Percentiles rank a stretch among this genome's conserved stretches.
phyloP scores from a whole-genome alignment of 2,329 filamentous ascomycete genomes.

The Grosmannia serpens region DNA sequence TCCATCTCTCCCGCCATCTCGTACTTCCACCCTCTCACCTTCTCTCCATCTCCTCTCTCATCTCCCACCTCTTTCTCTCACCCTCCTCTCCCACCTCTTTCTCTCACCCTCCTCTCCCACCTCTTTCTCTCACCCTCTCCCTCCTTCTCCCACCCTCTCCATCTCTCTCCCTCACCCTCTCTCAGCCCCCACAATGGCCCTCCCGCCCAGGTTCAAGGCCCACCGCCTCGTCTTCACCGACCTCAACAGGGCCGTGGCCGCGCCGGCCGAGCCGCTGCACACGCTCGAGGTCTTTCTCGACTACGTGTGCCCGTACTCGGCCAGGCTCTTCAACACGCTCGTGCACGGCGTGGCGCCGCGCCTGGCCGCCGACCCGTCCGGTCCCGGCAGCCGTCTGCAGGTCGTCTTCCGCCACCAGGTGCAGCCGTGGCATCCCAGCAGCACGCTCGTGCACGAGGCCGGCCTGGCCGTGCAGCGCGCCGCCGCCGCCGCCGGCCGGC shows the following conservation, averaged over 20 bases:
- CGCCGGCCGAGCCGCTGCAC: conserved; percentile 36
- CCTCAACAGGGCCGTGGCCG: conserved; percentile 20
- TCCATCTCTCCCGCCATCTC: too few species aligned
- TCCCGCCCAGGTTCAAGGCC: conserved; percentile 66
- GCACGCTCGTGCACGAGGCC: conserved; percentile 71
- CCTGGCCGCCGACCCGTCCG: conserved; percentile 48
- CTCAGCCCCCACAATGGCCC: conserved; percentile 43
- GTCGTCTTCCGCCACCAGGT: conserved; percentile 85
- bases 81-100: too few species aligned
- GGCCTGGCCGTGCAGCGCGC: conserved; percentile 67
- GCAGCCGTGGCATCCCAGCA: conserved; percentile 90
- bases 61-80: too few species aligned
- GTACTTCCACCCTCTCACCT: too few species aligned
- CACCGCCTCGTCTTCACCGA: conserved; percentile 48
- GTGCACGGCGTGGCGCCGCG: conserved; percentile 53
- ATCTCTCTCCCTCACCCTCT: background rate
- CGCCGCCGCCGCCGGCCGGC: conserved; percentile 24
- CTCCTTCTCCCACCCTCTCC: background rate
- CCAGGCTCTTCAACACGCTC: conserved; percentile 64
- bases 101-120: too few species aligned
- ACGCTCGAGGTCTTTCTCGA: conserved; percentile 64
- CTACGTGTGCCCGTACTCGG: conserved; percentile 74
- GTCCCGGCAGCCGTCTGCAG: conserved; percentile 42
- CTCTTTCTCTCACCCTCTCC: too few species aligned
- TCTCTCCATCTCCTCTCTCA: too few species aligned